Conservation (phyloP, 441 rosid species). For the Erysimum cheiri region DNA sequence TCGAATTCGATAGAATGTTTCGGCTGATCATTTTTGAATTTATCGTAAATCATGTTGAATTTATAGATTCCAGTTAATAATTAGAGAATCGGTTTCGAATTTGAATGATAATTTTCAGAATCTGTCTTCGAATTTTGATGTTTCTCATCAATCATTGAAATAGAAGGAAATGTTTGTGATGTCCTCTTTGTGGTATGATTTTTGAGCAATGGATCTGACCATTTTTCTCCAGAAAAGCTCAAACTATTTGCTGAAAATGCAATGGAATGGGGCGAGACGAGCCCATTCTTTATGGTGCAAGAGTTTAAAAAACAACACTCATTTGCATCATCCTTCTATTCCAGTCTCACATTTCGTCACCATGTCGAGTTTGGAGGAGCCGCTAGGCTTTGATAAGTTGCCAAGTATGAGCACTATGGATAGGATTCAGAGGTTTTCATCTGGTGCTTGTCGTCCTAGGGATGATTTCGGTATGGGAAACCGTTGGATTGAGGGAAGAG, state of each 20-base stretch:
- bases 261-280: constrained; percentile 41
- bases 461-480: constrained; percentile 75
- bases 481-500: constrained; percentile 85
- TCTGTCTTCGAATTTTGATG: background rate
- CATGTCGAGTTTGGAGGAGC: constrained; percentile 98
- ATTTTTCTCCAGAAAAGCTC: constrained; percentile 40
- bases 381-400: constrained; percentile 83
- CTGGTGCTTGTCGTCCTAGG: constrained; percentile 73
- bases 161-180: too few species aligned
- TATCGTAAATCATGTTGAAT: background rate
- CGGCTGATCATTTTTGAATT: background rate
- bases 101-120: background rate
- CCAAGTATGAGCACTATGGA: constrained; percentile 90
- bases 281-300: constrained; percentile 38
- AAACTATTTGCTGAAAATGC: constrained; percentile 43
- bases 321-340: constrained; percentile 47
- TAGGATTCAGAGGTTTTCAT: constrained; percentile 82
- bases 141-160: background rate
- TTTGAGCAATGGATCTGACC: constrained; percentile 33
- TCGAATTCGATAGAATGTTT: background rate
- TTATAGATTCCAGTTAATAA: background rate
- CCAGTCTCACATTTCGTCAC: constrained; percentile 47
- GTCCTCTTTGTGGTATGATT: background rate
- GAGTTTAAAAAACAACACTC: constrained; percentile 29
- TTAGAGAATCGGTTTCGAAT: background rate